Percentiles rank a stretch among this genome's conserved stretches.
phyloP scores from a whole-genome alignment of 2,329 filamentous ascomycete species.

The Claviceps pusilla region DNA sequence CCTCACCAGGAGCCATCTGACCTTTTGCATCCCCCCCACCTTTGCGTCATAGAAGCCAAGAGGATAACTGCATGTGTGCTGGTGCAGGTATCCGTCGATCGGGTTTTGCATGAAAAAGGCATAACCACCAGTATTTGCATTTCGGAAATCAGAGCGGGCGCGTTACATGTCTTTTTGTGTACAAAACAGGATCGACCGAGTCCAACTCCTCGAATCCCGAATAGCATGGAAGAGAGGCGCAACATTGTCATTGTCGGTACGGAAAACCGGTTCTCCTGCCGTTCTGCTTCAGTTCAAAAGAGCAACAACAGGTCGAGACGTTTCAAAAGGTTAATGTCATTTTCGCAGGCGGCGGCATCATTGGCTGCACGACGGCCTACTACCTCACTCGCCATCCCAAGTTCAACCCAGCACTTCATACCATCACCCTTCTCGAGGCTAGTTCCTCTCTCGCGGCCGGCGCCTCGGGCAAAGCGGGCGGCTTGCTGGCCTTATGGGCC shows the following conservation, averaged over 20 bases:
- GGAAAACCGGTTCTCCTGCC: constrained; percentile 8
- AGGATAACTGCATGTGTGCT: neutral
- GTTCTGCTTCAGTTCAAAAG: too few relatives aligned
- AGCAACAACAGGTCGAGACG: too few relatives aligned
- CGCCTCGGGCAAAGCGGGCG: constrained; percentile 88
- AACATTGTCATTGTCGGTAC: constrained; percentile 37
- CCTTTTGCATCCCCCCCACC: neutral
- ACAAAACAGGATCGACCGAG: neutral
- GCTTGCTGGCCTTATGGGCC: constrained; percentile 79
- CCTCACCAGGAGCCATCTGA: neutral
- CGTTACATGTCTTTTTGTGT: too few relatives aligned
- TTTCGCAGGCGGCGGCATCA: constrained; percentile 66
- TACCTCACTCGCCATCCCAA: constrained; percentile 74
- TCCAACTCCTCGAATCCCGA: neutral
- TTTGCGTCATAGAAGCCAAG: neutral
- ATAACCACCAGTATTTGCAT: neutral
- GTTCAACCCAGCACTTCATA: constrained; percentile 60
- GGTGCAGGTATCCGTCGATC: neutral
- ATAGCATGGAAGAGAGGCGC: constrained; percentile 21
- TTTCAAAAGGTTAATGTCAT: neutral
- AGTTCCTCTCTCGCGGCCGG: constrained; percentile 69
- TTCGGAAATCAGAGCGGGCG: too few relatives aligned
- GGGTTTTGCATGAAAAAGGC: neutral
- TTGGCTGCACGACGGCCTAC: constrained; percentile 83
- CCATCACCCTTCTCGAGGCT: constrained; percentile 77